phyloP scores from a whole-genome alignment of 805 yeast genomes.

The Ogataea thermomethanolica region DNA sequence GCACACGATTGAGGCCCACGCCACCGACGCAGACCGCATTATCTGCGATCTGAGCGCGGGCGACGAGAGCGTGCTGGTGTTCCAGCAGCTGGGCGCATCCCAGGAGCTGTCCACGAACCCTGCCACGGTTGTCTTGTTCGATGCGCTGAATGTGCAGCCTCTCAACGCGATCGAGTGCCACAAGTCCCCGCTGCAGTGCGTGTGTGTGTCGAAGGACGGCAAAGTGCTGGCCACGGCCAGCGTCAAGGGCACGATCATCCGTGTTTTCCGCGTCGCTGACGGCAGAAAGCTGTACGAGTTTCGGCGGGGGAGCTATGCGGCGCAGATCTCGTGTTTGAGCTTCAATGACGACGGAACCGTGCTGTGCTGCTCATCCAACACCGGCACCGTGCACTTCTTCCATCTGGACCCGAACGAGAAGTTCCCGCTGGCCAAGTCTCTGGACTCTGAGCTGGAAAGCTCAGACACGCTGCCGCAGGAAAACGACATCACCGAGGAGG shows the following conservation, averaged over 20 bases:
- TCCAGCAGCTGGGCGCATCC: slow-evolving; percentile 44
- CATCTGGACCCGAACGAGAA: slow-evolving; percentile 12
- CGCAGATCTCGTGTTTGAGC: slow-evolving; percentile 69
- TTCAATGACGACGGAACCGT: slow-evolving; percentile 70
- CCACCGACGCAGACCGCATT: slow-evolving; percentile 25
- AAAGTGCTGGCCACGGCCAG: slow-evolving; percentile 84
- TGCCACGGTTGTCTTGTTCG: slow-evolving; percentile 78
- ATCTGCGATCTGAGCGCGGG: slow-evolving; percentile 34
- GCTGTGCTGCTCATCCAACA: slow-evolving; percentile 80
- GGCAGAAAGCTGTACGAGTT: slow-evolving; percentile 68
- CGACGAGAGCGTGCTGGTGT: slow-evolving; percentile 50
- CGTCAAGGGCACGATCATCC: slow-evolving; percentile 80
- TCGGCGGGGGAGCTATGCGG: slow-evolving; percentile 82
- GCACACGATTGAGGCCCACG: slow-evolving; percentile 58
- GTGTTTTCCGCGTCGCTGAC: slow-evolving; percentile 70
- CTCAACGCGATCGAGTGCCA: slow-evolving; percentile 84
- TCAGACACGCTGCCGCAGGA: slow-evolving; percentile 19
- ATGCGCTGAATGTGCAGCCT: slow-evolving; percentile 70
- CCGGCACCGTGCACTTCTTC: slow-evolving; percentile 92
- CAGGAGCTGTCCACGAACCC: slow-evolving; percentile 17
- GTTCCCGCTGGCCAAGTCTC: slow-evolving; percentile 1
- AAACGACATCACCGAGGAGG: slow-evolving; percentile 26
- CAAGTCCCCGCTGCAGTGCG: slow-evolving; percentile 65
- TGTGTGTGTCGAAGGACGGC: slow-evolving; percentile 73
- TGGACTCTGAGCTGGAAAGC: slow-evolving; percentile 3